Evolutionary conservation across 148 eudicot species (phyloP), one percentile per base, ranked within the genome.

Genomic region (Spergularia bocconei): DNA sequence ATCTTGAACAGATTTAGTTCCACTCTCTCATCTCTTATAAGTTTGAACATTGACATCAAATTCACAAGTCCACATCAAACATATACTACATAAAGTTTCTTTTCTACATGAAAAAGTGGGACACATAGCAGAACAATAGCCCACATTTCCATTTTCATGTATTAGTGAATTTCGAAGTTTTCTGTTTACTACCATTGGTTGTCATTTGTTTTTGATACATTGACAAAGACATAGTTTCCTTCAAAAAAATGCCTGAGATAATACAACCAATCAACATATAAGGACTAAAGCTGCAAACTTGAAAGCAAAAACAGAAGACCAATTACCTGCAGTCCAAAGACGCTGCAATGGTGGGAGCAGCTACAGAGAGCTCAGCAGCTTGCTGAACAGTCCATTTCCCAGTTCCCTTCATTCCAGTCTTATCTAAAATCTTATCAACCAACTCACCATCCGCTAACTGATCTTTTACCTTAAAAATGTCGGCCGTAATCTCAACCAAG

Each of bases 311-410:
- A 6, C 29, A 12, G 4, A 36, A 9, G n/a, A 16, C 10, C 12
- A 3, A 7, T 19, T 80, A 80, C 83, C 97, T 79, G 78, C 90
- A 83, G 69, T 90, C 94, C 65, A 92, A 56, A 3, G 97, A 92
- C 2, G 94, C 92, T 0, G 97, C 94, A 61, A 92, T 92, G 0
- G 94, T 90, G 7, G 97, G 94, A 7, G 90, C 92, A 17, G 97
- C 91, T 48, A 91, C 88, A 0, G 94, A 90, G 51, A 92, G 83
- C 82, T 92, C 97, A 11, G 95, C 92, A 44, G 97, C 97, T 75
- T 92, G 94, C 82, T 92, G 97, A 68, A 90, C 95, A 15, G 95
- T 92, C 97, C 97, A 92, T 71, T 92, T 92, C 7, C 97, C 97
- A 2, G 97, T 92, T n/a, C 95, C 97, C 25, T 92, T 92, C 94